Percentiles rank a stretch among this genome's conserved stretches.
phyloP scores from a whole-genome alignment of 441 rosid genomes.

The Melastoma candidum region DNA sequence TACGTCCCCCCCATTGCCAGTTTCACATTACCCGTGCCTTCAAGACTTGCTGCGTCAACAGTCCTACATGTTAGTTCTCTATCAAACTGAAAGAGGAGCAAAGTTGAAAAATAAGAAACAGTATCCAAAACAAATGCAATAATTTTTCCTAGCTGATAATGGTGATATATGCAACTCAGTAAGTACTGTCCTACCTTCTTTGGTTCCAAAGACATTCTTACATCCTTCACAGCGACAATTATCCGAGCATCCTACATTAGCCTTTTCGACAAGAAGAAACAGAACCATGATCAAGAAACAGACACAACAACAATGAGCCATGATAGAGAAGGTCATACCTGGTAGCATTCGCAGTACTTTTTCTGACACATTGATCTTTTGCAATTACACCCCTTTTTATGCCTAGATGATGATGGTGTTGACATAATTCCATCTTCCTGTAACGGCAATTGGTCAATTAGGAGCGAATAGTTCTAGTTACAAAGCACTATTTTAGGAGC shows the following conservation, averaged over 20 bases:
- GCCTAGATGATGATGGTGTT: slow-evolving; percentile 35
- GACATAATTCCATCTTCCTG: slow-evolving; percentile 21
- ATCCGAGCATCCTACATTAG: slow-evolving; percentile 43
- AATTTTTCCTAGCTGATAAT: neutral
- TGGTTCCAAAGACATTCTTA: slow-evolving; percentile 29
- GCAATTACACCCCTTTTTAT: slow-evolving; percentile 59
- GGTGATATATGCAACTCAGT: neutral
- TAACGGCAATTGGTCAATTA: slow-evolving; percentile 12
- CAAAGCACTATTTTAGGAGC: neutral
- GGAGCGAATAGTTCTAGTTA: slow-evolving; percentile 3
- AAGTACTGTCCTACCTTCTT: slow-evolving; percentile 26
- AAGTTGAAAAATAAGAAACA: neutral
- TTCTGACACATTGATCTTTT: slow-evolving; percentile 50
- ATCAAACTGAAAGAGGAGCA: neutral
- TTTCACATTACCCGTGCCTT: slow-evolving; percentile 14
- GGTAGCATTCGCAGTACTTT: slow-evolving; percentile 59
- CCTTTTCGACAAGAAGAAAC: slow-evolving; percentile 18
- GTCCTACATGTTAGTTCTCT: neutral
- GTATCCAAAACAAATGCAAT: neutral
- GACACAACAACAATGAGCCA: neutral
- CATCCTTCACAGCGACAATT: slow-evolving; percentile 43
- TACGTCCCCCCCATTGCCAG: slow-evolving; percentile 18
- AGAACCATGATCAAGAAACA: slow-evolving; percentile 3
- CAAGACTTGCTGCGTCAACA: slow-evolving; percentile 1
- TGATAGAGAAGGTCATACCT: slow-evolving; percentile 24